These are phyloP conservation scores for Pezicula radicicola DNA, from an alignment of 2,329 filamentous ascomycete species.

Conservation along the genomic window DNA sequence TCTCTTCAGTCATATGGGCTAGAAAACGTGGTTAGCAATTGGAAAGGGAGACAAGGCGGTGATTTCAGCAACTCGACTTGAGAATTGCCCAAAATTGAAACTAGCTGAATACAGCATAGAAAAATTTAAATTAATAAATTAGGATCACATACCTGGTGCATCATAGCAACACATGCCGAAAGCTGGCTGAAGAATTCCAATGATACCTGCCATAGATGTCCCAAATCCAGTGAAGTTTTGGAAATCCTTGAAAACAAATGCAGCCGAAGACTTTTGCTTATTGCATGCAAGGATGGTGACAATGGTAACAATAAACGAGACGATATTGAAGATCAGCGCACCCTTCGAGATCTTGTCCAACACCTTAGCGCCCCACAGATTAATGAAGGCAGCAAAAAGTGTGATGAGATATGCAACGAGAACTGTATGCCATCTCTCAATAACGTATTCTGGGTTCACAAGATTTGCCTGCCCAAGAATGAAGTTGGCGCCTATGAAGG, in stretches of 20 bases:
- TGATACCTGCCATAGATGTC: conserved; percentile 45
- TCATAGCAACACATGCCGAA: conserved; percentile 51
- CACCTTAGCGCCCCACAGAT: conserved; percentile 46
- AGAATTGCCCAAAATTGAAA: no score
- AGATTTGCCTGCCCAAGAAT: conserved; percentile 51
- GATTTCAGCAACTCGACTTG: neutral
- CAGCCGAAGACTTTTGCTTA: conserved; percentile 48
- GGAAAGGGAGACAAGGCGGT: neutral
- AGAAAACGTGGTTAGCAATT: conserved; percentile 21
- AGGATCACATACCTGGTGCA: neutral
- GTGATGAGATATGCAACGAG: conserved; percentile 49
- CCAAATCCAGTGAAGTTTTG: conserved; percentile 52
- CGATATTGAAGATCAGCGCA: conserved; percentile 50
- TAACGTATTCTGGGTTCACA: conserved; percentile 45
- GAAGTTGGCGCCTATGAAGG: conserved; percentile 52
- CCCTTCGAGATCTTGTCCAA: conserved; percentile 48
- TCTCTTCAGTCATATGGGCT: conserved; percentile 53
- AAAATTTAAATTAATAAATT: no score
- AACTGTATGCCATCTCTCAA: conserved; percentile 54
- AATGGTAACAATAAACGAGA: conserved; percentile 48
- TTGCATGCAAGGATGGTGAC: conserved; percentile 51
- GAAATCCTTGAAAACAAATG: conserved; percentile 53
- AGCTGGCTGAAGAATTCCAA: conserved; percentile 50
- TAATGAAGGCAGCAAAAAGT: conserved; percentile 40
- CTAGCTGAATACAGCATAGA: no score